Evolutionary conservation across 164 flowering plant species (phyloP), one percentile per base, ranked within the genome.

Genomic region (Vitis cinerea): DNA sequence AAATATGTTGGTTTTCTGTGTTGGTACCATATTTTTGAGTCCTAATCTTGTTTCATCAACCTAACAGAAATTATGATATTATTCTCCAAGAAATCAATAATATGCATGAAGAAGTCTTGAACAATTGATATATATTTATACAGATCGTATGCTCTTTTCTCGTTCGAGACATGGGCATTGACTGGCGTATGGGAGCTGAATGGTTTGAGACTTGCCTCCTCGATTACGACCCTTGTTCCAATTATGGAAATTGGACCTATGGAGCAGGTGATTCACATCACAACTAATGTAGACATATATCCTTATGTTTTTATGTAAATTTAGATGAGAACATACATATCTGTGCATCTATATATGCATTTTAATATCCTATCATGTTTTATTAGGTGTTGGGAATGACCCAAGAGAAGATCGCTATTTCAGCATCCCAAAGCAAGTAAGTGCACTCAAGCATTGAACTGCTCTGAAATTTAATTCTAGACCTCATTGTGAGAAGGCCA

Each of bases 161-260:
- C 63, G 99, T 95, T 62, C 88, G 99, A 50, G 99, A 95, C 70
- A 90, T 95, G 99, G 97, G 98, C 44, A 74, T 92, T 17, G 98
- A 95, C 72, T 95, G 98, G 99, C 89, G 97, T 5, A 95, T 95
- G 98, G 99, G 98, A 50, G 99, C 98, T 19, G 99, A 95, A 78
- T 95, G 99, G 99, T 95, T 95, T 65, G 99, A 92, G 81, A 83
- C 98, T 2, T 90, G 92, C 75, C 96, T 95, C 57, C 74, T 95
- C 79, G 99, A 95, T 83, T 92, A 92, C 73, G 98, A 95, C 47
- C 99, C 99, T 1, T 95, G 97, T 75, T 95, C 99, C 65, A 95
- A 95, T 71, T 92, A 92, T 71, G 98, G 99, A 31, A 92, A 95
- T 61, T 92, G 99, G 99, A 95, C 99, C n/a, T 95, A 92, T 69